Conservation (phyloP, 129 eudicot genomes). For the Rutidosis leptorrhynchoides region DNA sequence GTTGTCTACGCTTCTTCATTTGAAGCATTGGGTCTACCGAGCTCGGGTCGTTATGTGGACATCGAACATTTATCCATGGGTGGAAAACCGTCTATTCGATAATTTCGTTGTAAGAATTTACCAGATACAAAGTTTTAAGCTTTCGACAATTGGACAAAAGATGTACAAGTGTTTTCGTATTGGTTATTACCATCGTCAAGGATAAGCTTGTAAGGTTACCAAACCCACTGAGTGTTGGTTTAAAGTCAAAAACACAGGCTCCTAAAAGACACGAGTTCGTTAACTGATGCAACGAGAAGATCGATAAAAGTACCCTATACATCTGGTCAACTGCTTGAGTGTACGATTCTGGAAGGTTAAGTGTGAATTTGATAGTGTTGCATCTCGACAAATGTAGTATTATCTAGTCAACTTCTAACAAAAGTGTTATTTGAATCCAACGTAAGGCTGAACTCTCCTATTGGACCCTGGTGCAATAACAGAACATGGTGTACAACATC, state of each 20-base stretch:
- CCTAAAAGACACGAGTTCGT: not conserved
- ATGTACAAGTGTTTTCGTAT: not conserved
- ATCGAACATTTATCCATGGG: no score
- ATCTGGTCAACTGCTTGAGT: not conserved
- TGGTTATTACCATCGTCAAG: not conserved
- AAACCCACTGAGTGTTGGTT: not conserved
- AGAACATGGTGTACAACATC: slow-evolving; percentile 2
- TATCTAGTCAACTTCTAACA: not conserved
- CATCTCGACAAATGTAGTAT: not conserved
- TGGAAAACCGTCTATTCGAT: no score
- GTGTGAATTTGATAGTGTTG: not conserved
- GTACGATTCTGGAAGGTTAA: not conserved
- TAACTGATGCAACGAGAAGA: slow-evolving; percentile 5
- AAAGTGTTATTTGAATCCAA: not conserved
- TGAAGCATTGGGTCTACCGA: no score
- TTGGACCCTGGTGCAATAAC: slow-evolving; percentile 10
- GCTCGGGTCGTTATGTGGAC: no score
- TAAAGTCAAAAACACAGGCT: not conserved
- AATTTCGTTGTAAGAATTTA: not conserved
- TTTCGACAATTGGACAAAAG: not conserved
- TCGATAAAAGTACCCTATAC: not conserved
- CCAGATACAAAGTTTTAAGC: not conserved
- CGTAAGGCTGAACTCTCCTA: not conserved
- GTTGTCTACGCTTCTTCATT: no score
- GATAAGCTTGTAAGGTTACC: not conserved